Evolutionary conservation across 306 rosid species (phyloP).

Genomic region (Hippophae gyantsensis): DNA sequence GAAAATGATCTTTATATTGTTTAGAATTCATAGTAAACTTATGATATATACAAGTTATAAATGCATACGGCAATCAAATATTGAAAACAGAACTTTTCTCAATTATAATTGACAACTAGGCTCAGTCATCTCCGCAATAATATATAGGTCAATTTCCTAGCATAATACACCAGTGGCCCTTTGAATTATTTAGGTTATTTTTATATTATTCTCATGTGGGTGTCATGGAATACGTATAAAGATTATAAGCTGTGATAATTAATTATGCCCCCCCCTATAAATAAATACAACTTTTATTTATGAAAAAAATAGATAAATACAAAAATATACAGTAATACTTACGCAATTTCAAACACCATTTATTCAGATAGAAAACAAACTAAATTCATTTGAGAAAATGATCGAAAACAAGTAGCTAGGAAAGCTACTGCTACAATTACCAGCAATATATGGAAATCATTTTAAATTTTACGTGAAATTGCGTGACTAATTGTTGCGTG

Average conservation of each 20-base stretch:
- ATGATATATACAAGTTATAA: slow-evolving; percentile 29
- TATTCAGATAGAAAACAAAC: not conserved
- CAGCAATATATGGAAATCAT: too few species aligned
- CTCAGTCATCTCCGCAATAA: slow-evolving; percentile 3
- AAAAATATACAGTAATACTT: not conserved
- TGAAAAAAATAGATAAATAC: too few species aligned
- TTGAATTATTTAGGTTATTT: slow-evolving; percentile 15
- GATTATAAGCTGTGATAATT: too few species aligned
- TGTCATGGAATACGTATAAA: slow-evolving; percentile 4
- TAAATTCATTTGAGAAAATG: slow-evolving; percentile 3
- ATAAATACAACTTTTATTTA: too few species aligned
- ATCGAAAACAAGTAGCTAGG: not conserved
- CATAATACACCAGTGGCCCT: slow-evolving; percentile 1
- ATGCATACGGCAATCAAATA: slow-evolving; percentile 31
- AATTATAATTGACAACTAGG: slow-evolving; percentile 14
- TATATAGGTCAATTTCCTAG: slow-evolving; percentile 12
- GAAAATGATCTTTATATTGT: slow-evolving; percentile 38
- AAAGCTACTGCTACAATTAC: too few species aligned
- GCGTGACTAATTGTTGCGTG: too few species aligned
- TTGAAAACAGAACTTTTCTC: slow-evolving; percentile 6
- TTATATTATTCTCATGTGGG: slow-evolving; percentile 13
- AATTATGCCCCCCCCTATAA: too few species aligned
- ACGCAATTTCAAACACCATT: not conserved
- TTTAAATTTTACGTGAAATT: too few species aligned
- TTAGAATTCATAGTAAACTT: slow-evolving; percentile 9